Percentiles rank a stretch among this genome's conserved stretches.
Conservation (phyloP, 1,139 yeast genomes). For the Debaryomycetaceae sp. region DNA sequence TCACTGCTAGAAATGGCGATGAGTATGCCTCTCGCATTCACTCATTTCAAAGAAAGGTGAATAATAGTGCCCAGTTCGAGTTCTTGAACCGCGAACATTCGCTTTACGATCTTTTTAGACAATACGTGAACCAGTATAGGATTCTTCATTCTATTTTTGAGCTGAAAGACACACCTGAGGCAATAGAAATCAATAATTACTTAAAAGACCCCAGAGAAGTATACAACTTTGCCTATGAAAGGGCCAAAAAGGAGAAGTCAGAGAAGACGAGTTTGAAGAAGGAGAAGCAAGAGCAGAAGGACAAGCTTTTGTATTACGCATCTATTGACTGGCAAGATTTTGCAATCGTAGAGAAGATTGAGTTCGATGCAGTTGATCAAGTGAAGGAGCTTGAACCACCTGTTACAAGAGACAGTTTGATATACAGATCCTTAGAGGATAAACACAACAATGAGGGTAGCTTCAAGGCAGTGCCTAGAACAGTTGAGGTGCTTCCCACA, state of each 20-base stretch:
- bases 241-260: slow-evolving; percentile 56
- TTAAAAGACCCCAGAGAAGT: slow-evolving; percentile 21
- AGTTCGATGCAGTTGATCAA: slow-evolving; percentile 64
- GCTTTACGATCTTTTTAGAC: slow-evolving; percentile 49
- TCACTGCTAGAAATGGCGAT: slow-evolving; percentile 55
- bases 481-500: slow-evolving; percentile 2
- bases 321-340: slow-evolving; percentile 89
- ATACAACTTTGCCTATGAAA: slow-evolving; percentile 46
- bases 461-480: not conserved
- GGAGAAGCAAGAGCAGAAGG: slow-evolving; percentile 28
- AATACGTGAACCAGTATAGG: slow-evolving; percentile 56
- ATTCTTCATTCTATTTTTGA: slow-evolving; percentile 22
- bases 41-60: slow-evolving; percentile 33
- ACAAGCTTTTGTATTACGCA: slow-evolving; percentile 53
- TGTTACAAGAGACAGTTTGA: slow-evolving; percentile 53
- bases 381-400: slow-evolving; percentile 63
- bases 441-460: slow-evolving; percentile 11
- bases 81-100: slow-evolving; percentile 65
- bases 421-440: slow-evolving; percentile 56
- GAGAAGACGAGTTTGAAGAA: slow-evolving; percentile 20
- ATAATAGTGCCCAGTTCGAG: slow-evolving; percentile 57
- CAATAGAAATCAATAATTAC: slow-evolving; percentile 10
- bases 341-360: slow-evolving; percentile 63
- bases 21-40: slow-evolving; percentile 36
- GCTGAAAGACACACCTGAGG: slow-evolving; percentile 6